A percentile compares a stretch with the other conserved stretches of the same genome.
Evolutionary conservation across 495 filamentous ascomycete species (phyloP).

Genomic region (Tuber melanosporum): DNA sequence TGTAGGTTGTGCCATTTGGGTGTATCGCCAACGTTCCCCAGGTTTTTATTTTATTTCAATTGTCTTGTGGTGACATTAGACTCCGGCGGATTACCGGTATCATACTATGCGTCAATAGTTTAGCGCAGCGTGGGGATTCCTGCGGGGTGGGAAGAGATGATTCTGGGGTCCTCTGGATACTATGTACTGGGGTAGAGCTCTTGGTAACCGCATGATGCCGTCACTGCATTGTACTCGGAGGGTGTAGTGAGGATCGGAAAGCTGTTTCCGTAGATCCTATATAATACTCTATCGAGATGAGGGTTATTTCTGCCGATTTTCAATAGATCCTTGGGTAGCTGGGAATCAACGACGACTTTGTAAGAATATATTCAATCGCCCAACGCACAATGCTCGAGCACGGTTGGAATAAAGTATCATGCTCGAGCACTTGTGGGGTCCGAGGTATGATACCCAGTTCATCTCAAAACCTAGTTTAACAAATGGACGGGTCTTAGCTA

Average conservation of each 20-base stretch:
- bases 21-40: background rate
- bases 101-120: background rate
- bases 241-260: background rate
- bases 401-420: too few species aligned
- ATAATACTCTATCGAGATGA: background rate
- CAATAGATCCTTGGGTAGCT: background rate
- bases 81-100: background rate
- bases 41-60: background rate
- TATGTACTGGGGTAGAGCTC: slow-evolving; percentile 4
- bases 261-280: background rate
- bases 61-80: background rate
- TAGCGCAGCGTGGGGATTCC: background rate
- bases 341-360: background rate
- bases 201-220: background rate
- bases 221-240: background rate
- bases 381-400: background rate
- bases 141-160: background rate
- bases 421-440: background rate
- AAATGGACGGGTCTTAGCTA: background rate
- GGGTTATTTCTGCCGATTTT: background rate
- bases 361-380: background rate
- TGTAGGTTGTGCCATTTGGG: background rate
- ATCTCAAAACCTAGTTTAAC: background rate
- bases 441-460: background rate
- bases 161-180: background rate